Conservation (phyloP, 345 rosid genomes). For the Ceriops tagal region DNA sequence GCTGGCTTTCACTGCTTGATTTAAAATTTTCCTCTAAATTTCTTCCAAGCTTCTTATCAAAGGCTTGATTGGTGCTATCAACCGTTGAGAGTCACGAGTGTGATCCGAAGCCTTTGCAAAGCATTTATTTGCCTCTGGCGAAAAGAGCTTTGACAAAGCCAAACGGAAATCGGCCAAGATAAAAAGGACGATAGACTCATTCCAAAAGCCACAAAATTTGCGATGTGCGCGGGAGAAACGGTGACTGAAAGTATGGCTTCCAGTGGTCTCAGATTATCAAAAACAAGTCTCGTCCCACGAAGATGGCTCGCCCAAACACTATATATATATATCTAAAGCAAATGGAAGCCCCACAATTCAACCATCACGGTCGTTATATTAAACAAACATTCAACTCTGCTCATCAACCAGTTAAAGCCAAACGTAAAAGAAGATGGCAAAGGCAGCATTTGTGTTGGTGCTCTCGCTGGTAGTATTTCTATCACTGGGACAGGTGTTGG, state of each 20-base stretch:
- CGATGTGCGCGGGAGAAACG: background rate
- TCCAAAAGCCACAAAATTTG: too few relatives aligned
- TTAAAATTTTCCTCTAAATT: too few relatives aligned
- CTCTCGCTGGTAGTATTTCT: constrained; percentile 4
- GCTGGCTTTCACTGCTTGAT: too few relatives aligned
- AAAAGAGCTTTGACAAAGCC: too few relatives aligned
- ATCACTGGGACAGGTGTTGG: background rate
- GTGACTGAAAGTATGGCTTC: background rate
- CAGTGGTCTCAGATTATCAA: background rate
- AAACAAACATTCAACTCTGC: background rate
- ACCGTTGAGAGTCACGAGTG: too few relatives aligned
- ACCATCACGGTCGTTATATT: background rate
- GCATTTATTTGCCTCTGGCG: too few relatives aligned
- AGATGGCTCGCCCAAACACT: background rate
- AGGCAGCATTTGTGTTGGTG: background rate
- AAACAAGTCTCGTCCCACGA: background rate
- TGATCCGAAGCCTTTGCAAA: too few relatives aligned
- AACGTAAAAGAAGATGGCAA: constrained; percentile 6
- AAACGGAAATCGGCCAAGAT: too few relatives aligned
- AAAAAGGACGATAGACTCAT: too few relatives aligned
- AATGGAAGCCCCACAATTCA: background rate
- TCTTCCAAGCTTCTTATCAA: too few relatives aligned
- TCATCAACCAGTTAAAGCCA: background rate
- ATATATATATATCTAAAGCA: constrained; percentile 2
- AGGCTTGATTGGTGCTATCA: too few relatives aligned